These are phyloP conservation scores for Crithidia brevicula DNA, from an alignment of 208 protist species.

Conservation along the genomic window DNA sequence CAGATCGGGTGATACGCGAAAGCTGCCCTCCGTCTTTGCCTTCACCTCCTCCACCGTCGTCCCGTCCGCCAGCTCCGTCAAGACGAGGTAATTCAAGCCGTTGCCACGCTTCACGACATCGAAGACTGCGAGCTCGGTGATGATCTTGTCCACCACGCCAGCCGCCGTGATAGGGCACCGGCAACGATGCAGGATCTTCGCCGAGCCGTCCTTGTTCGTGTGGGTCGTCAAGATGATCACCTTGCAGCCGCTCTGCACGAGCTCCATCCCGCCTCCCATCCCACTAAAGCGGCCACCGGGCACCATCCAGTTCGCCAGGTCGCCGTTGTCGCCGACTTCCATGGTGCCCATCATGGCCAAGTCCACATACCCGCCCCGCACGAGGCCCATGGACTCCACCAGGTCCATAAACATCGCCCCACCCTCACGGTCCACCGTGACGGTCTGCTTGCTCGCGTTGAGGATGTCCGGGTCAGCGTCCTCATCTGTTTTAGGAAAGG, in stretches of 20 bases:
- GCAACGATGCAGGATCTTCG: constrained; percentile 89
- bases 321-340: constrained; percentile 89
- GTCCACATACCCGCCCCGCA: constrained; percentile 93
- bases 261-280: constrained; percentile 96
- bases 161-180: constrained; percentile 87
- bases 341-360: constrained; percentile 95
- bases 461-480: constrained; percentile 93
- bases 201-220: constrained; percentile 77
- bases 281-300: constrained; percentile 96
- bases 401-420: constrained; percentile 75
- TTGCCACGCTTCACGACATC: constrained; percentile 54
- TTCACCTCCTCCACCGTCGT: constrained; percentile 84
- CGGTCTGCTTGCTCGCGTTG: constrained; percentile 96
- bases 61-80: constrained; percentile 84
- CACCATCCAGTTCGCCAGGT: constrained; percentile 97
- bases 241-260: constrained; percentile 77
- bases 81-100: constrained; percentile 45
- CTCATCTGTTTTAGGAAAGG: constrained; percentile 66
- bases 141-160: constrained; percentile 87
- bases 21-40: constrained; percentile 54
- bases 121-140: constrained; percentile 95
- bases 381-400: constrained; percentile 93
- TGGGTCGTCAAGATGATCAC: constrained; percentile 96
- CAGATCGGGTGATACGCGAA: constrained; percentile 45
- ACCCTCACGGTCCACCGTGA: constrained; percentile 83